These are phyloP conservation scores for Azolla pinnata DNA, from an alignment of 75 land plant genomes.

Conservation along the genomic window DNA sequence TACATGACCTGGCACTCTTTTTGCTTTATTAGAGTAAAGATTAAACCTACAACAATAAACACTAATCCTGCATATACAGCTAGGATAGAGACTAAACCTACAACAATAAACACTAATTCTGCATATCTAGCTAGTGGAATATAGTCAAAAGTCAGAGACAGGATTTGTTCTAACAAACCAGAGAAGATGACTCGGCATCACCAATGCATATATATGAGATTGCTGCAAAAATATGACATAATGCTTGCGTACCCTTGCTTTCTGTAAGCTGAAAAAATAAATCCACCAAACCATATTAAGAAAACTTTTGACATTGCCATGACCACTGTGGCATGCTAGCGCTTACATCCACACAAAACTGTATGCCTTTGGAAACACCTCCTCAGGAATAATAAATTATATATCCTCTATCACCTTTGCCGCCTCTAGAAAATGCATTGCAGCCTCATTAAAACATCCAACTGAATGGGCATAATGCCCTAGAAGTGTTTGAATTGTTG, in stretches of 20 bases:
- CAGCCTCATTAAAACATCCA: constrained; percentile 85
- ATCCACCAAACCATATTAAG: too few species aligned
- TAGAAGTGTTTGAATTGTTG: constrained; percentile 77
- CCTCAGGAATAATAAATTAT: too few species aligned
- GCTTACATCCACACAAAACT: too few species aligned
- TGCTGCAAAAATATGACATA: constrained; percentile 92
- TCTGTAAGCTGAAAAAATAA: constrained; percentile 52
- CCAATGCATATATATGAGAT: constrained; percentile 88
- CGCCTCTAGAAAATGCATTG: constrained; percentile 77
- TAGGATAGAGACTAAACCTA: too few species aligned
- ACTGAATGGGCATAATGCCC: constrained; percentile 95
- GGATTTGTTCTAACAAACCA: constrained; percentile 23
- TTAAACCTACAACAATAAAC: too few species aligned
- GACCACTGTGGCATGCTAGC: too few species aligned
- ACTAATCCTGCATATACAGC: too few species aligned
- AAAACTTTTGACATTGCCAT: too few species aligned
- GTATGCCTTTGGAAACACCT: too few species aligned
- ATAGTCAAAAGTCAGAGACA: constrained; percentile 1
- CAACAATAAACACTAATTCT: too few species aligned
- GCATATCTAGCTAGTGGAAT: not conserved
- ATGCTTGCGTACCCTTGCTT: constrained; percentile 67
- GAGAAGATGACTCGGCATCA: constrained; percentile 77
- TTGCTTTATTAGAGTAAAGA: too few species aligned
- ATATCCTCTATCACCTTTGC: constrained; percentile 60
- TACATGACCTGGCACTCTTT: too few species aligned